Evolutionary conservation across 192 early-diverging fungal species (phyloP), one percentile per base, ranked within the genome.

Genomic region (Coemansia sp.): DNA sequence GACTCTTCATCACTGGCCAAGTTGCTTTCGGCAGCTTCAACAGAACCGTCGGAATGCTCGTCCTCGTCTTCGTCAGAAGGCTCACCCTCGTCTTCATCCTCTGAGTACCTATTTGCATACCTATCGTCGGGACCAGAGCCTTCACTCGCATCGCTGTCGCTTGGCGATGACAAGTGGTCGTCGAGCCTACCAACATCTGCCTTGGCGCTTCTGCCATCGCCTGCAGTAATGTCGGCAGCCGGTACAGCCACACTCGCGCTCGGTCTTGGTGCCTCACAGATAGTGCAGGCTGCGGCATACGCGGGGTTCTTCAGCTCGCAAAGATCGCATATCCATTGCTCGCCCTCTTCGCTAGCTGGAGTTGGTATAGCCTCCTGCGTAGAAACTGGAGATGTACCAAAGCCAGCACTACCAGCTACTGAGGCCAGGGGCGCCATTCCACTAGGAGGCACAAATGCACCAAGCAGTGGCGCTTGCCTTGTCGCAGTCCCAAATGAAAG

Each of bases 231-330:
- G 24, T 38, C 42, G 16, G 67, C 42, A 9, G 65, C 20, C 2
- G 15, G 33, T 0, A 54, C 29, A 12, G 33, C 34, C 15, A 44
- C 33, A 3, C 63, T 13, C 27, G 31, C 46, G 1, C 63, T 68
- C 22, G 82, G 82, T 24, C 69, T 73, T 24, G 68, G 47, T 3
- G 65, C 63, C 34, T 84, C 82, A 42, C 82, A 84, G 1, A 79
- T 54, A 2, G 41, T 41, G 31, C 82, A 84, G 22, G 43, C 36
- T 4, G 46, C 29, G 18, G 70, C 67, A 1, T 12, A 44, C 24
- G 38, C 36, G 0, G 73, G 64, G 65, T 44, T 84, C 51, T 65
- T 66, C 18, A 84, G 46, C 34, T 68, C 69, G 60, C 82, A 85
- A 16, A 66, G 60, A 8, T 54, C 62, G 54, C 78, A 85, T n/a